phyloP scores from a whole-genome alignment of 2,329 filamentous ascomycete genomes.

The Colletotrichum sp. region DNA sequence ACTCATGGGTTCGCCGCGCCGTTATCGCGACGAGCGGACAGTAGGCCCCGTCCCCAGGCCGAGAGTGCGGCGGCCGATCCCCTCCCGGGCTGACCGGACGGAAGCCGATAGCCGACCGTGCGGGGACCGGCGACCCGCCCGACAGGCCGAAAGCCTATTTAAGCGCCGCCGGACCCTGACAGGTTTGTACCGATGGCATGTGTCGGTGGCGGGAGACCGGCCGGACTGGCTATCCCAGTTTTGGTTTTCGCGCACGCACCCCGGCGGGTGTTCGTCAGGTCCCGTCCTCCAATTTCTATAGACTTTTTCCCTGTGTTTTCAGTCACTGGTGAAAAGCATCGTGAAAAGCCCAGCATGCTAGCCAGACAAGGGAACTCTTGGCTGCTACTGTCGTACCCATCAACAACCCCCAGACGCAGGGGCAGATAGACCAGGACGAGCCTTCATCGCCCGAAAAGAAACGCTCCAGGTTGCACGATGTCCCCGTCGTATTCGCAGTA shows the following conservation, averaged over 20 bases:
- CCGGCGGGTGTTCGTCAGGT: conserved; percentile 5
- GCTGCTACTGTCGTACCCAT: background rate
- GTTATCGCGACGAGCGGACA: background rate
- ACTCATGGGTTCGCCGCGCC: background rate
- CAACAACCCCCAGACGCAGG: background rate
- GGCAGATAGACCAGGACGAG: background rate
- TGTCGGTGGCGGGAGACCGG: background rate
- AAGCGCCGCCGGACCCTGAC: background rate
- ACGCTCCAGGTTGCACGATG: background rate
- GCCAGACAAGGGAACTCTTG: background rate
- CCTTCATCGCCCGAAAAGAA: background rate
- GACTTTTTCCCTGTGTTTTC: background rate
- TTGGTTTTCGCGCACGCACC: background rate
- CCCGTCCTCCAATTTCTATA: background rate
- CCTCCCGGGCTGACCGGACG: background rate
- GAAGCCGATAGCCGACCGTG: conserved; percentile 2
- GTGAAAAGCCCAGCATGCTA: background rate
- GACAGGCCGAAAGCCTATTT: background rate
- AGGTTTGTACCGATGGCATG: background rate
- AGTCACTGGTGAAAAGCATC: background rate
- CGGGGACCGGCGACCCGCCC: conserved; percentile 8
- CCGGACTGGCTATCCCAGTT: background rate
- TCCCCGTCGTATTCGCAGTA: background rate
- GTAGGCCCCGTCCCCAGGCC: background rate
- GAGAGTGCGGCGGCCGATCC: background rate